These are phyloP conservation scores for Neopestalotiopsis sp. DNA, from an alignment of 2,329 filamentous ascomycete species.

Conservation along the genomic window DNA sequence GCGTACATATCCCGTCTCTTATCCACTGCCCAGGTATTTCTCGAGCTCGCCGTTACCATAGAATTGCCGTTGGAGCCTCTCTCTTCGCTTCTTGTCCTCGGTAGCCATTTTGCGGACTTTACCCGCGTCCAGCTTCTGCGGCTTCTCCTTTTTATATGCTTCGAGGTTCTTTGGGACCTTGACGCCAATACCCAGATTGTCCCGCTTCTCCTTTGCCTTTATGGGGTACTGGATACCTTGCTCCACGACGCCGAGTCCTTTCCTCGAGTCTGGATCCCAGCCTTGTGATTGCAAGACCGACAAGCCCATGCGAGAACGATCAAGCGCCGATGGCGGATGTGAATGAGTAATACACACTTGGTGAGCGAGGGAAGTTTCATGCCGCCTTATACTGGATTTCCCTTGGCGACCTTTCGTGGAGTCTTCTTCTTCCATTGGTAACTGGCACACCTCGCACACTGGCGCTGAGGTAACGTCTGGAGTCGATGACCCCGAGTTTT, in stretches of 20 bases:
- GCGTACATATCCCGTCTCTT: background rate
- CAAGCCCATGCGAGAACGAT: constrained; percentile 73
- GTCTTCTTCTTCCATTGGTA: constrained; percentile 49
- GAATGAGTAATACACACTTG: constrained; percentile 73
- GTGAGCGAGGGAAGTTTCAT: constrained; percentile 70
- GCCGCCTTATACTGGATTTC: constrained; percentile 34
- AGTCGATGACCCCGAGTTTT: constrained; percentile 26
- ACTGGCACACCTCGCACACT: constrained; percentile 63
- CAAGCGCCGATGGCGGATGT: constrained; percentile 73
- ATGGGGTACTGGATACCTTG: constrained; percentile 79
- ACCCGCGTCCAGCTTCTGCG: constrained; percentile 69
- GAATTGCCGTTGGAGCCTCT: constrained; percentile 72
- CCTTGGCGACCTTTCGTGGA: constrained; percentile 16
- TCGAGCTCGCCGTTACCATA: constrained; percentile 78
- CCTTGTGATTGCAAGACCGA: constrained; percentile 69
- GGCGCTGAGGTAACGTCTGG: constrained; percentile 24
- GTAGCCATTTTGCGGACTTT: constrained; percentile 66
- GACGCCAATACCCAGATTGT: constrained; percentile 76
- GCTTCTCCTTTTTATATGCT: constrained; percentile 44
- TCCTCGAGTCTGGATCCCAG: constrained; percentile 75
- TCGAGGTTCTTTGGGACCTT: constrained; percentile 44
- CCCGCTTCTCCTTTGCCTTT: constrained; percentile 72
- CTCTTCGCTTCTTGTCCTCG: constrained; percentile 65
- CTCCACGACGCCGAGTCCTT: constrained; percentile 72
- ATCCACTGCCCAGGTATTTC: constrained; percentile 65